Base-by-base conservation (phyloP, 176 grass and related monocot species). In the Musa itinerans region DNA sequence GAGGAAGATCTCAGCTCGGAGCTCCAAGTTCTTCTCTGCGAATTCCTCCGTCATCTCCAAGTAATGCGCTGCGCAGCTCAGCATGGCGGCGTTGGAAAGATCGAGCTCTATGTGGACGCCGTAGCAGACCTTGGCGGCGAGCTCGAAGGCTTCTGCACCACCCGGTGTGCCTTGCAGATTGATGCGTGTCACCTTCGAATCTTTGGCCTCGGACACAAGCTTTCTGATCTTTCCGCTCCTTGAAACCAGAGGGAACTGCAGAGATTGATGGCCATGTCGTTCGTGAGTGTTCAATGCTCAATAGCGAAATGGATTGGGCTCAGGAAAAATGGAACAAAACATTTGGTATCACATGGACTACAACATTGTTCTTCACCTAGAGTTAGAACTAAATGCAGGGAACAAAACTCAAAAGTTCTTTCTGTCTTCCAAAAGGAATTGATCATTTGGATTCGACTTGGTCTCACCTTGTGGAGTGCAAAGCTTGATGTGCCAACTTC, bases 391-490 rank as follows among this genome's bases (percentile, higher is more conserved):
- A 62, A n/a, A 20, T 15, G 57, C 15, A 62, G 20, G 1, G 17
- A 15, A 17, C 15, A 7, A 2, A 62, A 19, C 17, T 62, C 15
- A 21, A 8, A 21, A 8, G 1, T 62, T 15, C 20, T 21, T 20
- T 21, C 13, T 62, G 6, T 21, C 20, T 57, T 17, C 54, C 54
- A 13, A 57, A 13, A 57, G 54, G 54, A 57, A 57, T 13, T 5
- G 16, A 57, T 1, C 16, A 11, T 13, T 5, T 13, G 0, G 11
- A 17, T 8, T 62, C 65, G 12, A 15, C 10, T 12, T 23, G 49
- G 66, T 74, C 74, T 94, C 67, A 99, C 95, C 95, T 99, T 99
- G 88, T 99, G 95, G 73, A 94, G 95, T 22, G 95, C 86, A 74
- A 94, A 99, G 86, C 84, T 99, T 57, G 88, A 89, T 0, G 95